phyloP scores from a whole-genome alignment of 2,329 filamentous ascomycete species.

The Cylindrodendrum hubeiense region DNA sequence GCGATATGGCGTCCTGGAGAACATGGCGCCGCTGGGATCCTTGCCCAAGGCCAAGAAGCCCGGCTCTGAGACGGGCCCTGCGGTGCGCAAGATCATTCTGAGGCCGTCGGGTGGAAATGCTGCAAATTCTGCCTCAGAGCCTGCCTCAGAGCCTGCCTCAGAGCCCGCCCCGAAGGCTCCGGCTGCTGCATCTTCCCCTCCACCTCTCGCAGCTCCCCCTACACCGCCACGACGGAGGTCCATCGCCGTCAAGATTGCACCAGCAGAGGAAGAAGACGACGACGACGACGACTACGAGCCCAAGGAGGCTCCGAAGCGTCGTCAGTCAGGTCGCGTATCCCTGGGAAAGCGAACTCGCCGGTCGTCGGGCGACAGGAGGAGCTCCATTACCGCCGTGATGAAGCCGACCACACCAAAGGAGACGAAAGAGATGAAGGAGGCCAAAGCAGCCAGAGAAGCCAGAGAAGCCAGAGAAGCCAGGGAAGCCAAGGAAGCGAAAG shows the following conservation, averaged over 20 bases:
- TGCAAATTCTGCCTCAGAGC: constrained; percentile 42
- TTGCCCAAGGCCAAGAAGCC: constrained; percentile 70
- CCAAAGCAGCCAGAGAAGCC: constrained; percentile 16
- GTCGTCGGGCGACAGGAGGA: constrained; percentile 37
- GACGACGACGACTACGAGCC: constrained; percentile 61
- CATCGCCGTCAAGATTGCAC: constrained; percentile 39
- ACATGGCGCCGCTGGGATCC: constrained; percentile 85
- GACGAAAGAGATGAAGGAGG: constrained; percentile 32
- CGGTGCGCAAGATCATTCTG: constrained; percentile 60
- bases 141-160: constrained; percentile 34
- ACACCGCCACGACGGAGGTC: constrained; percentile 45
- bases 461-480: constrained; percentile 27
- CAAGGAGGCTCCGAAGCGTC: constrained; percentile 49
- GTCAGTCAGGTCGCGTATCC: constrained; percentile 50
- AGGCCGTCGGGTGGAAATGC: constrained; percentile 52
- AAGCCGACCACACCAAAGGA: constrained; percentile 32
- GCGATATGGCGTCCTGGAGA: constrained; percentile 81
- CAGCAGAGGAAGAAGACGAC: constrained; percentile 51
- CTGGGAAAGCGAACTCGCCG: constrained; percentile 46
- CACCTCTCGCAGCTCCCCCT: constrained; percentile 36
- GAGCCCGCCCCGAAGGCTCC: constrained; percentile 36
- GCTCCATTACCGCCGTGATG: constrained; percentile 36
- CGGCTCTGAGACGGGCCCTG: constrained; percentile 43
- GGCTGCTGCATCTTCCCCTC: constrained; percentile 39
- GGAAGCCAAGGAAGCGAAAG: constrained; percentile 21